These are phyloP conservation scores for Calocybe gangraenosa DNA, from an alignment of 768 basidiomycete species.

Conservation along the genomic window DNA sequence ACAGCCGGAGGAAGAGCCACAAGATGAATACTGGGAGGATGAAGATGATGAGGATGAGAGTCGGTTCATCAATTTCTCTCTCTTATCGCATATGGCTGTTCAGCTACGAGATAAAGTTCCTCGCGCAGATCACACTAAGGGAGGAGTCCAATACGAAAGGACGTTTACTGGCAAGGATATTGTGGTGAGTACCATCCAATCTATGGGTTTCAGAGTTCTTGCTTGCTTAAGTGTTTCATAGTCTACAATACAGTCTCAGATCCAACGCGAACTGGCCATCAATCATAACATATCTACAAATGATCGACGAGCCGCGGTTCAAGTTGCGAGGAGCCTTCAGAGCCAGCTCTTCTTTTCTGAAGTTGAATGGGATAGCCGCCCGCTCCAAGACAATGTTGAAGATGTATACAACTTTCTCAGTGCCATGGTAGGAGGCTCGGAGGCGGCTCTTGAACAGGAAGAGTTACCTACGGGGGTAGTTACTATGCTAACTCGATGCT, in stretches of 20 bases:
- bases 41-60: slow-evolving; percentile 63
- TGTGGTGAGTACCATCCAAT: slow-evolving; percentile 54
- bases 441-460: slow-evolving; percentile 56
- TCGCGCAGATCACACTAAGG: slow-evolving; percentile 83
- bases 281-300: slow-evolving; percentile 70
- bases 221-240: slow-evolving; percentile 21
- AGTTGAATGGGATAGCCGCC: slow-evolving; percentile 88
- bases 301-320: slow-evolving; percentile 79
- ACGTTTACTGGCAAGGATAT: slow-evolving; percentile 95
- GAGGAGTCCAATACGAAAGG: slow-evolving; percentile 83
- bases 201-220: background rate
- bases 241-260: slow-evolving; percentile 86
- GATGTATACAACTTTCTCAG: slow-evolving; percentile 93
- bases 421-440: slow-evolving; percentile 65
- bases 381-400: slow-evolving; percentile 83
- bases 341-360: slow-evolving; percentile 95
- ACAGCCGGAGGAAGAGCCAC: slow-evolving; percentile 26
- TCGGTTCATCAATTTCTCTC: slow-evolving; percentile 83
- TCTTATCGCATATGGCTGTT: slow-evolving; percentile 86
- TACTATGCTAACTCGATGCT: slow-evolving; percentile 87
- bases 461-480: slow-evolving; percentile 85
- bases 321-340: slow-evolving; percentile 87
- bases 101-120: slow-evolving; percentile 89
- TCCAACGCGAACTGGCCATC: slow-evolving; percentile 78
- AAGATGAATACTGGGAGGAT: slow-evolving; percentile 55